Percentiles rank a stretch among this genome's conserved stretches.
Conservation (phyloP, 371 early-diverging fungal species). For the Rhizopus microsporus region DNA sequence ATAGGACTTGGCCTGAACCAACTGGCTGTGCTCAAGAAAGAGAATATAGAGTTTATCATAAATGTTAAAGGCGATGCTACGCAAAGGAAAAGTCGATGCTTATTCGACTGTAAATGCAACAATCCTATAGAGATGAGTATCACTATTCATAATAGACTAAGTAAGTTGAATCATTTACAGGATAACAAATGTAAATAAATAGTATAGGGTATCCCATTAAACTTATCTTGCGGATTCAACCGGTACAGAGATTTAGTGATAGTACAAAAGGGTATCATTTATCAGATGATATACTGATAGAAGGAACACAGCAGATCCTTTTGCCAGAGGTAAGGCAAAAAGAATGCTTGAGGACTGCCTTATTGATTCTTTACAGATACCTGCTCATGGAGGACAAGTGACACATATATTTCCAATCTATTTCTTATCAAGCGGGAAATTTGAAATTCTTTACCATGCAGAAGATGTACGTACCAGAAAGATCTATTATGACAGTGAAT, state of each 20-base stretch:
- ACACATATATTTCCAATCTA: slow-evolving; percentile 49
- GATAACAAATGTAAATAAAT: not conserved
- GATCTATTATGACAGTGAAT: slow-evolving; percentile 62
- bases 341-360: not conserved
- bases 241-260: slow-evolving; percentile 63
- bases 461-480: slow-evolving; percentile 64
- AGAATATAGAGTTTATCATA: slow-evolving; percentile 59
- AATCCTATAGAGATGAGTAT: slow-evolving; percentile 55
- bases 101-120: slow-evolving; percentile 54
- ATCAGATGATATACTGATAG: slow-evolving; percentile 55
- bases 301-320: slow-evolving; percentile 59
- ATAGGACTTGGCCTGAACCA: slow-evolving; percentile 55
- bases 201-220: slow-evolving; percentile 49
- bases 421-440: slow-evolving; percentile 65
- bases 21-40: slow-evolving; percentile 56
- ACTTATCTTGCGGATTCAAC: slow-evolving; percentile 61
- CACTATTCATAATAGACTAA: slow-evolving; percentile 50
- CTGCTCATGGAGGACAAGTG: slow-evolving; percentile 16
- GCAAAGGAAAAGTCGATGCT: slow-evolving; percentile 28
- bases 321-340: slow-evolving; percentile 53
- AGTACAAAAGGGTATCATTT: slow-evolving; percentile 63
- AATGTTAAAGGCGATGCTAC: slow-evolving; percentile 31
- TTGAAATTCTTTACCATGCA: slow-evolving; percentile 65
- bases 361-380: slow-evolving; percentile 21
- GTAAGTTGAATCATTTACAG: slow-evolving; percentile 20